Evolutionary conservation across 371 early-diverging fungal species (phyloP).

Genomic region (Haplosporangium sp.): DNA sequence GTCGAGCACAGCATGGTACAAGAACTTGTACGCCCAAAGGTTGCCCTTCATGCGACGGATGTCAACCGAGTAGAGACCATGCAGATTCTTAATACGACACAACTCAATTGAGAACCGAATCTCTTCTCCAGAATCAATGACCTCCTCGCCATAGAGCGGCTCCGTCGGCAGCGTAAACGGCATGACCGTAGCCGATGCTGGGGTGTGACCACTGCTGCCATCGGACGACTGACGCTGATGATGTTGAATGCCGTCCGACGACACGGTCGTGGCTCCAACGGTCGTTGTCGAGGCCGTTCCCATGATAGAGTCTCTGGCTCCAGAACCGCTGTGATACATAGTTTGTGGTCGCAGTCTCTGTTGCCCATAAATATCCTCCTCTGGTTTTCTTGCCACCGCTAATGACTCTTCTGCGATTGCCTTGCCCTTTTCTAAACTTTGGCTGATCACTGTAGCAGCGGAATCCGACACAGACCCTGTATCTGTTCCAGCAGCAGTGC

Average conservation of each 20-base stretch:
- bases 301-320: no score
- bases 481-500: constrained; percentile 13
- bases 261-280: constrained; percentile 8
- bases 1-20: constrained; percentile 80
- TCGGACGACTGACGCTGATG: constrained; percentile 9
- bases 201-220: constrained; percentile 3
- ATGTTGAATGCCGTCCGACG: not conserved
- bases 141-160: constrained; percentile 94
- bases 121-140: constrained; percentile 86
- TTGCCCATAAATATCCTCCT: not conserved
- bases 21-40: constrained; percentile 93
- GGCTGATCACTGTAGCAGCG: constrained; percentile 5
- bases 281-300: constrained; percentile 12
- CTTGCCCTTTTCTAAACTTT: not conserved
- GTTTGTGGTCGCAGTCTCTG: not conserved
- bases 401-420: not conserved
- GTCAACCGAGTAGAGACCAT: constrained; percentile 90
- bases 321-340: not conserved
- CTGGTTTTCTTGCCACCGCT: not conserved
- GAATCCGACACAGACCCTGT: constrained; percentile 5
- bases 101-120: constrained; percentile 88
- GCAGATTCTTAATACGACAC: constrained; percentile 89
- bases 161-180: constrained; percentile 23
- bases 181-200: not conserved
- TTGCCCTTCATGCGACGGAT: constrained; percentile 90